Evolutionary conservation across 2,329 filamentous ascomycete genomes (phyloP).

Genomic region (Ascocoryne sarcoides): DNA sequence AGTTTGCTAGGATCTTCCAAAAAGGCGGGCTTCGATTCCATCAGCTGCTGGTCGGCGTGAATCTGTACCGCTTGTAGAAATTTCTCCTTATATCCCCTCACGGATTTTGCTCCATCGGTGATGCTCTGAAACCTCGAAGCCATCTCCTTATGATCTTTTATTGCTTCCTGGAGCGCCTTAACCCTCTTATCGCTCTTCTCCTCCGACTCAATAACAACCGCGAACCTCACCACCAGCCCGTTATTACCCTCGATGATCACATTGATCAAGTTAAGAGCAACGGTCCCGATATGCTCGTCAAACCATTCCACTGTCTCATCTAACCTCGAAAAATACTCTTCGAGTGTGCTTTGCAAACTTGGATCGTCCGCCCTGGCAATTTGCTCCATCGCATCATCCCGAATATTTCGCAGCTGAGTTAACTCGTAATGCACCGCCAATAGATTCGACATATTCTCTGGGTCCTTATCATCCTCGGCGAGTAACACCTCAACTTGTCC

Average conservation of each 20-base stretch:
- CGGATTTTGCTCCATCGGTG: slow-evolving; percentile 82
- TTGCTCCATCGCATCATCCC: slow-evolving; percentile 95
- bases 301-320: slow-evolving; percentile 91
- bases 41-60: slow-evolving; percentile 53
- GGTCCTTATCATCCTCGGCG: slow-evolving; percentile 72
- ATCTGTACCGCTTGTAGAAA: slow-evolving; percentile 66
- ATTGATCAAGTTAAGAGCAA: slow-evolving; percentile 83
- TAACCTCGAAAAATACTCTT: slow-evolving; percentile 80
- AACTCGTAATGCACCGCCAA: slow-evolving; percentile 86
- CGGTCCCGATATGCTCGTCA: slow-evolving; percentile 83
- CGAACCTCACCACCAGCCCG: slow-evolving; percentile 81
- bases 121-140: slow-evolving; percentile 91
- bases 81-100: slow-evolving; percentile 94
- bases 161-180: slow-evolving; percentile 82
- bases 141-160: slow-evolving; percentile 92
- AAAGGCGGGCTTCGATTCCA: slow-evolving; percentile 58
- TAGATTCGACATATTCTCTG: slow-evolving; percentile 86
- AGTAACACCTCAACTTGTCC: slow-evolving; percentile 70
- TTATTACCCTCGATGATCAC: slow-evolving; percentile 81
- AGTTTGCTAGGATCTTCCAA: slow-evolving; percentile 73
- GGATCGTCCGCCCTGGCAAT: slow-evolving; percentile 68
- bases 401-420: slow-evolving; percentile 83
- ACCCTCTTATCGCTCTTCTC: slow-evolving; percentile 94
- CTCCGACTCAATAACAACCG: slow-evolving; percentile 87
- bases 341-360: slow-evolving; percentile 70